Evolutionary conservation across 495 filamentous ascomycete species (phyloP).

Genomic region (Choiromyces venosus): DNA sequence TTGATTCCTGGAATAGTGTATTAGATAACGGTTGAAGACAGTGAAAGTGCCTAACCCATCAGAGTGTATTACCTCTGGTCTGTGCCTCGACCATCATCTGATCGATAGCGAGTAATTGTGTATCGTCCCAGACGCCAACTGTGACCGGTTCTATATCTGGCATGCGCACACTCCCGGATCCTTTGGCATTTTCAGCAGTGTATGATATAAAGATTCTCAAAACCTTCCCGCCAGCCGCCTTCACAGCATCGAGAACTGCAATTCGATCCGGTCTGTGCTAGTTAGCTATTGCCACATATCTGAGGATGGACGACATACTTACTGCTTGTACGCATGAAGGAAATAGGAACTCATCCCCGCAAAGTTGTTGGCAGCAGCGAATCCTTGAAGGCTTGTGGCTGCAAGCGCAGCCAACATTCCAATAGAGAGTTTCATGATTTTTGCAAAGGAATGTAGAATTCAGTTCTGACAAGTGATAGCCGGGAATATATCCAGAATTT

Average conservation of each 20-base stretch:
- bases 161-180: conserved; percentile 6
- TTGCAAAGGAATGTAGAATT: too few relatives aligned
- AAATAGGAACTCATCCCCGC: conserved; percentile 12
- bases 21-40: too few relatives aligned
- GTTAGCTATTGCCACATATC: neutral
- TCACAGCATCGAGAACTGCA: conserved; percentile 2
- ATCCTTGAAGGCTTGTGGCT: neutral
- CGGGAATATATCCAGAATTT: too few relatives aligned
- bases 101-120: conserved; percentile 7
- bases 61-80: neutral
- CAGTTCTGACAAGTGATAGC: too few relatives aligned
- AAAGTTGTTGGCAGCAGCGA: conserved; percentile 12
- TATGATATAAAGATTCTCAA: conserved; percentile 2
- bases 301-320: neutral
- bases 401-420: too few relatives aligned
- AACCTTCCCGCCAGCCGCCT: conserved; percentile 7
- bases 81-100: conserved; percentile 7
- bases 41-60: neutral
- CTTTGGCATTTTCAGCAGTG: too few relatives aligned
- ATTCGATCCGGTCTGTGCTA: neutral
- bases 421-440: too few relatives aligned
- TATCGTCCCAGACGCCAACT: conserved; percentile 2
- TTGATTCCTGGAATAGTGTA: conserved; percentile 1
- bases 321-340: conserved; percentile 10
- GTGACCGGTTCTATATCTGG: conserved; percentile 8